phyloP scores from a whole-genome alignment of 208 protist genomes.

The Kentomonas sorsogonicus region DNA sequence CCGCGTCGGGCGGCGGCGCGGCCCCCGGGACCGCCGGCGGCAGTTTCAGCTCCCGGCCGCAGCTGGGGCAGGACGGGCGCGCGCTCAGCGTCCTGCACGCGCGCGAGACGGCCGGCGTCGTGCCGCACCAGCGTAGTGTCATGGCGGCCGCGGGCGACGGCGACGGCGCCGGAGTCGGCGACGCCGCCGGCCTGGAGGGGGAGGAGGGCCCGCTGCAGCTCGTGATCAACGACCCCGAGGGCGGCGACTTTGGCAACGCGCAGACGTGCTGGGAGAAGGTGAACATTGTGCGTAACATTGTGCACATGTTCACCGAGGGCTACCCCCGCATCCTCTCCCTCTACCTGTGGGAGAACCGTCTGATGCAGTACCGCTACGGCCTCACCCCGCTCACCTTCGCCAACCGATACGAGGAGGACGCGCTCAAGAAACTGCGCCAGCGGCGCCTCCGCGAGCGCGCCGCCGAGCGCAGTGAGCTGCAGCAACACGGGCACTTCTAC shows the following conservation, averaged over 20 bases:
- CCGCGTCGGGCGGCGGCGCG: background rate
- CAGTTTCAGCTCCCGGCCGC: constrained; percentile 12
- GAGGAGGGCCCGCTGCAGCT: constrained; percentile 28
- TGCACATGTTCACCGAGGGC: constrained; percentile 90
- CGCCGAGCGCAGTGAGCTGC: constrained; percentile 37
- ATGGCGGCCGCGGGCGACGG: constrained; percentile 8
- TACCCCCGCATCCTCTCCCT: constrained; percentile 85
- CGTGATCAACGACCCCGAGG: constrained; percentile 81
- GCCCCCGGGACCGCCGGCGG: constrained; percentile 12
- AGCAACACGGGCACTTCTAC: constrained; percentile 20
- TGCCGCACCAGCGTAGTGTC: constrained; percentile 18
- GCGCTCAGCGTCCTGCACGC: constrained; percentile 39
- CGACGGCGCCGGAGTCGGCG: constrained; percentile 17
- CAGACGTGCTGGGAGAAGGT: constrained; percentile 36
- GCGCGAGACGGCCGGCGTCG: constrained; percentile 14
- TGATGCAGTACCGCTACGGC: constrained; percentile 70
- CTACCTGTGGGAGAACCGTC: constrained; percentile 84
- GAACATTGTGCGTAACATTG: constrained; percentile 75
- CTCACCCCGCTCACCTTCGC: constrained; percentile 68
- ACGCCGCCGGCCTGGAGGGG: background rate
- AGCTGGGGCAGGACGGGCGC: constrained; percentile 55
- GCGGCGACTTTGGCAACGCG: constrained; percentile 72
- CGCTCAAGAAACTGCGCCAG: constrained; percentile 52
- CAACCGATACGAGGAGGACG: constrained; percentile 79
- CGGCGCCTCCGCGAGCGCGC: constrained; percentile 32